A percentile compares a stretch with the other conserved stretches of the same genome.
Evolutionary conservation across 1,284 basidiomycete genomes (phyloP).

Genomic region (Phellopilus nigrolimitatus): DNA sequence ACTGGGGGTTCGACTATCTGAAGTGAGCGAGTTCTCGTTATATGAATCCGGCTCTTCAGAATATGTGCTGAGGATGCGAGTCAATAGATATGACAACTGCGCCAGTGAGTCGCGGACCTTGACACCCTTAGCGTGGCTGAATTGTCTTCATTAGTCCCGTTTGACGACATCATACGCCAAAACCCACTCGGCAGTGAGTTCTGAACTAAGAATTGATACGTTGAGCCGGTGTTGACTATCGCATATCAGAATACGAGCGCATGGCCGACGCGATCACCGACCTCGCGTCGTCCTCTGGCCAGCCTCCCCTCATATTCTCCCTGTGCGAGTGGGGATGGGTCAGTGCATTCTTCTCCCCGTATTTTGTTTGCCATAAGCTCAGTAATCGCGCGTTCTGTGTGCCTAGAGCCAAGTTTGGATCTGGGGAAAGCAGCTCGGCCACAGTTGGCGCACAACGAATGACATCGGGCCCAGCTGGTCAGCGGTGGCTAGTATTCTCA

Average conservation of each 20-base stretch:
- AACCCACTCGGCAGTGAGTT: constrained; percentile 46
- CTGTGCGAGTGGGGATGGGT: constrained; percentile 53
- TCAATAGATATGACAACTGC: constrained; percentile 52
- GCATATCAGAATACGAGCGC: constrained; percentile 38
- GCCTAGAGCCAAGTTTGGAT: constrained; percentile 53
- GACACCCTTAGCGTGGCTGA: no score
- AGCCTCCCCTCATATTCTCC: constrained; percentile 43
- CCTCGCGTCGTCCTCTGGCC: constrained; percentile 35
- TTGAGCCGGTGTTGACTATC: background rate
- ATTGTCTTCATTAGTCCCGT: constrained; percentile 35
- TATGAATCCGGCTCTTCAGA: background rate
- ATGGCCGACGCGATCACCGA: constrained; percentile 44
- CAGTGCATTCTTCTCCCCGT: constrained; percentile 22
- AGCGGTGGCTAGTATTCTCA: constrained; percentile 37
- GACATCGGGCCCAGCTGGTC: constrained; percentile 42
- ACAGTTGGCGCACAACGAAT: constrained; percentile 55
- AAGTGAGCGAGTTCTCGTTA: constrained; percentile 34
- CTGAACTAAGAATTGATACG: background rate
- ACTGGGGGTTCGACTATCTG: constrained; percentile 51
- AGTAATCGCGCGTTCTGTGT: background rate
- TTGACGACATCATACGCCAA: constrained; percentile 40
- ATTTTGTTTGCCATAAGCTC: background rate
- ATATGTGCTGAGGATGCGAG: no score
- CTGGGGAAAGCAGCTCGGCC: constrained; percentile 49
- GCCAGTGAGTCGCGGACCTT: constrained; percentile 37